Conservation (phyloP, 2,329 filamentous ascomycete genomes). For the Aspergillus fijiensis region DNA sequence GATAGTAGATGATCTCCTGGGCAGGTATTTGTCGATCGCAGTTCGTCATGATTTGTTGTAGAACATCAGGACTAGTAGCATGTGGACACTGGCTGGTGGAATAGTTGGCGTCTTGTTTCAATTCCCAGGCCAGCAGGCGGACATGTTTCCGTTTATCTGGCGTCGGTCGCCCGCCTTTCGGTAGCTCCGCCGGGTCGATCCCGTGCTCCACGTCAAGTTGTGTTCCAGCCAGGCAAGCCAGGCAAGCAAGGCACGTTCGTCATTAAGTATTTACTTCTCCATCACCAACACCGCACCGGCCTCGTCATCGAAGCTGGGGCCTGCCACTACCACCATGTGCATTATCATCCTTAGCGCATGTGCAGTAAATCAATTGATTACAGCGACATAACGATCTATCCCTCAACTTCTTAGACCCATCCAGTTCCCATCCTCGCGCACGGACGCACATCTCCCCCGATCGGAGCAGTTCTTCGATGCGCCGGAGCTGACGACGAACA, state of each 20-base stretch:
- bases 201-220: neutral
- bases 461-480: conserved; percentile 13
- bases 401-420: neutral
- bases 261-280: neutral
- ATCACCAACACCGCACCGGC: neutral
- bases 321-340: neutral
- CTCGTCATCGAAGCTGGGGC: neutral
- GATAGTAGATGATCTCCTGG: conserved; percentile 23
- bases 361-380: neutral
- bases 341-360: neutral
- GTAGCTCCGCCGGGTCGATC: conserved; percentile 1
- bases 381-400: neutral
- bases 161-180: conserved; percentile 6
- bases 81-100: conserved; percentile 4
- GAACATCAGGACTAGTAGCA: conserved; percentile 11
- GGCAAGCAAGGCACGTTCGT: neutral
- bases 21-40: conserved; percentile 17
- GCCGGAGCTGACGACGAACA: conserved; percentile 8
- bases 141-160: conserved; percentile 9
- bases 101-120: neutral
- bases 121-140: neutral
- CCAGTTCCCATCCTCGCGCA: neutral
- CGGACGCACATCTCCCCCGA: neutral
- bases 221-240: neutral
- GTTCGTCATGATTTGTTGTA: conserved; percentile 41